Evolutionary conservation across 176 grass and related monocot species (phyloP), one percentile per base, ranked within the genome.

Genomic region (bread wheat (Triticum aestivum)): DNA sequence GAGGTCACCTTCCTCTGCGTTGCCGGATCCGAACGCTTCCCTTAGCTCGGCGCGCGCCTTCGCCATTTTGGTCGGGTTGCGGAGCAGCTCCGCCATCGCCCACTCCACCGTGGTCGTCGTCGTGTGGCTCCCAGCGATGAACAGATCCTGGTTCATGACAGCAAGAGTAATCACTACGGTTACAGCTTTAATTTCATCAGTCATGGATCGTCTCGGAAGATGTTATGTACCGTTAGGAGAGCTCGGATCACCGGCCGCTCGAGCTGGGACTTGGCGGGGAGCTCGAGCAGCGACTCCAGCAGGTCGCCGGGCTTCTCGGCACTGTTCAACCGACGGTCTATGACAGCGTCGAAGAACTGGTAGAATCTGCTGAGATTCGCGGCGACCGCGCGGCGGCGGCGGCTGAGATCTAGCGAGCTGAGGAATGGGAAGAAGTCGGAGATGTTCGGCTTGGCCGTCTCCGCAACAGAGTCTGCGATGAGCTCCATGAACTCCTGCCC

Each of bases 41-140:
- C 42, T 44, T 2, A 90, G 47, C 82, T 92, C 91, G 27, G 66
- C 84, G 9, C 72, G 87, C 17, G 69, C 84, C 83, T 84, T 90
- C 3, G 61, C 88, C 80, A 92, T 79, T 2, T 73, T 85, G 65
- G 51, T 12, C 2, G 87, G 84, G 61, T 92, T 84, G 51, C 77
- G 84, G 35, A 92, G 84, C 38, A 92, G 91, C 79, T 92, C 84
- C 1, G 74, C 69, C 87, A 89, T 90, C 49, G 77, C 32, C 88
- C 88, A 93, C 24, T 90, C 85, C 71, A 90, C 74, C 30, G 64
- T 78, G 51, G 84, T 67, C 38, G 80, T 81, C 3, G 61, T 87
- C 9, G 87, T 87, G 24, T 87, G 79, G 30, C 79, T 89, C 23
- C 87, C 91, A 11, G 87, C 84, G 5, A 69, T 80, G 59, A 89